Percentiles rank a stretch among this genome's conserved stretches.
Evolutionary conservation across 306 rosid species (phyloP).

Genomic region (Trifolium repens): DNA sequence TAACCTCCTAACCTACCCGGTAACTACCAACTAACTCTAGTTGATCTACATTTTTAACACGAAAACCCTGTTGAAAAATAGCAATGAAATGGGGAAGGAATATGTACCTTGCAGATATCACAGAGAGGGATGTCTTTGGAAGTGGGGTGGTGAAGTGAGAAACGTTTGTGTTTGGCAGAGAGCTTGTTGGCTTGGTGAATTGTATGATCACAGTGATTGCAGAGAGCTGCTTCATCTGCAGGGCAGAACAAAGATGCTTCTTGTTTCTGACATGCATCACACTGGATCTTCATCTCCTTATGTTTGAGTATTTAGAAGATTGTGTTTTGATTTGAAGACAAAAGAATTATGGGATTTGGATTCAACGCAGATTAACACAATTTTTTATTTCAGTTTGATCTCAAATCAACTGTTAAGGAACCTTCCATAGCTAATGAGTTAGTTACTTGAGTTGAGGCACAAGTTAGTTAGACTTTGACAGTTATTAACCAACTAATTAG

Average conservation of each 20-base stretch:
- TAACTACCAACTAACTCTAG: too few relatives aligned
- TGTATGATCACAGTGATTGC: conserved; percentile 64
- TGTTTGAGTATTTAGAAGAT: neutral
- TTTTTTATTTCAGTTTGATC: too few relatives aligned
- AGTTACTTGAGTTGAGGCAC: too few relatives aligned
- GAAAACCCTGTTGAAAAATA: neutral
- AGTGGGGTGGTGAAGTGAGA: conserved; percentile 60
- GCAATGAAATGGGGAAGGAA: neutral
- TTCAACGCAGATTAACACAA: too few relatives aligned
- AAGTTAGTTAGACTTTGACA: too few relatives aligned
- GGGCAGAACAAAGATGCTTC: conserved; percentile 73
- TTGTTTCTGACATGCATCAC: conserved; percentile 67
- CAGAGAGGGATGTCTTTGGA: conserved; percentile 62
- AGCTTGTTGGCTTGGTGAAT: conserved; percentile 85
- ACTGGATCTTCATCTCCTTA: conserved; percentile 73
- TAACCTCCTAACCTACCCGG: too few relatives aligned
- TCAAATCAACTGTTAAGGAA: too few relatives aligned
- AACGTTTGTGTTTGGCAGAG: conserved; percentile 69
- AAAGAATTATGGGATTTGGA: conserved; percentile 52
- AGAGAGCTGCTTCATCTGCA: conserved; percentile 89
- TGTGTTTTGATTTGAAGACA: conserved; percentile 33
- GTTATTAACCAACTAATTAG: too few relatives aligned
- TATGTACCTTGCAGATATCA: conserved; percentile 36
- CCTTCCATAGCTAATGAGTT: too few relatives aligned
- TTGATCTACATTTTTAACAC: too few relatives aligned